These are phyloP conservation scores for Chaetoceros muelleri DNA, from an alignment of 108 stramenopile species.

Conservation along the genomic window DNA sequence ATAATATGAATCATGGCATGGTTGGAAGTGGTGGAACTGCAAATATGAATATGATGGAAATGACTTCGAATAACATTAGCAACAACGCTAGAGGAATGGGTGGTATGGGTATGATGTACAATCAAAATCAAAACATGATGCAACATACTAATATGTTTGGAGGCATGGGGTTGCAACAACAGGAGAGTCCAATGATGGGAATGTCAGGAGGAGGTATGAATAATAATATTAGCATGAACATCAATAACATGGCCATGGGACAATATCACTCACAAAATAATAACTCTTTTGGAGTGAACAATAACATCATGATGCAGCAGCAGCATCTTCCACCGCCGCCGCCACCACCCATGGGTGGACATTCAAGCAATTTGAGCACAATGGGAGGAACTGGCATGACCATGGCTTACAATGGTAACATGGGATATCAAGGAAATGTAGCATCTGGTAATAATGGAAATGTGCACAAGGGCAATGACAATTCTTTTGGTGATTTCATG, in stretches of 20 bases:
- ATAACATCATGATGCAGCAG: constrained; percentile 22
- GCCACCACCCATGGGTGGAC: constrained; percentile 7
- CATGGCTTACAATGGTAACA: neutral
- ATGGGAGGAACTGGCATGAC: neutral
- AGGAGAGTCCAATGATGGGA: constrained; percentile 13
- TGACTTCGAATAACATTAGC: constrained; percentile 8
- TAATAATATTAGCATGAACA: constrained; percentile 9
- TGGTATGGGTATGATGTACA: neutral
- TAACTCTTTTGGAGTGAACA: constrained; percentile 4
- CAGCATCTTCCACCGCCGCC: constrained; percentile 5
- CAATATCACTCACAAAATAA: too few species aligned
- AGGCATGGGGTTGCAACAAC: constrained; percentile 2
- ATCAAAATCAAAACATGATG: constrained; percentile 7
- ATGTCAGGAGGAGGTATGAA: constrained; percentile 10
- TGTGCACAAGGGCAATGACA: constrained; percentile 6
- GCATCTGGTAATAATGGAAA: neutral
- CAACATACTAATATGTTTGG: neutral
- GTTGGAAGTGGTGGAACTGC: constrained; percentile 2
- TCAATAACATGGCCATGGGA: constrained; percentile 12
- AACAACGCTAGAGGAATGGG: neutral
- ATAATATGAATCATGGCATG: neutral
- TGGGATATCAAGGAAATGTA: constrained; percentile 19
- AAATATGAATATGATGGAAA: constrained; percentile 2
- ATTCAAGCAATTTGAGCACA: neutral
- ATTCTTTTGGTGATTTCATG: constrained; percentile 37